phyloP scores from a whole-genome alignment of 805 yeast genomes.

The Saccharomyces cerevisiae region DNA sequence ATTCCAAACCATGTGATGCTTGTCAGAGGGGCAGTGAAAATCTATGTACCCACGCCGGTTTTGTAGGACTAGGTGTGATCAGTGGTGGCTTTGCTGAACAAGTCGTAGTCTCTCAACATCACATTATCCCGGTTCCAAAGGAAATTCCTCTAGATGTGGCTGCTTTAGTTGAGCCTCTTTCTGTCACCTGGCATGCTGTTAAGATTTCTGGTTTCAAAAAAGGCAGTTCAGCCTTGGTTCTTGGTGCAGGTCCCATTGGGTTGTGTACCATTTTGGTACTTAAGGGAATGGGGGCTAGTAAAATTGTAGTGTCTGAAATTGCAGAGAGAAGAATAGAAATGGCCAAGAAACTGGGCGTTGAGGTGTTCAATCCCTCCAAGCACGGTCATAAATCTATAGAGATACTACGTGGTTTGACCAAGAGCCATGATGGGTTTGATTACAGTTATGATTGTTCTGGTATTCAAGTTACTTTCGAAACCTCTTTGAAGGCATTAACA shows the following conservation, averaged over 20 bases:
- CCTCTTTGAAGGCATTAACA: slow-evolving; percentile 42
- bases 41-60: slow-evolving; percentile 41
- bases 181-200: slow-evolving; percentile 53
- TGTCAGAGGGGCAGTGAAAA: slow-evolving; percentile 45
- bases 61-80: slow-evolving; percentile 48
- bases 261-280: slow-evolving; percentile 49
- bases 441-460: slow-evolving; percentile 50
- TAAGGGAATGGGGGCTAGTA: slow-evolving; percentile 42
- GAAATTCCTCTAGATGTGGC: slow-evolving; percentile 44
- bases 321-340: slow-evolving; percentile 41
- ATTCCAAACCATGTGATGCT: slow-evolving; percentile 9
- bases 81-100: slow-evolving; percentile 50
- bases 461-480: slow-evolving; percentile 40
- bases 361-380: slow-evolving; percentile 41
- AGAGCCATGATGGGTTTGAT: slow-evolving; percentile 41
- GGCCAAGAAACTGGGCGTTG: slow-evolving; percentile 41
- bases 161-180: slow-evolving; percentile 49
- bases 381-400: slow-evolving; percentile 30
- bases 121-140: slow-evolving; percentile 37
- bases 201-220: slow-evolving; percentile 37
- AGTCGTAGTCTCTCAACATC: slow-evolving; percentile 35
- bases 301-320: slow-evolving; percentile 45
- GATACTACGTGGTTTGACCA: slow-evolving; percentile 33
- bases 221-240: slow-evolving; percentile 42
- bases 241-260: slow-evolving; percentile 62